Conservation (phyloP, 2,329 filamentous ascomycete genomes). For the Monosporascus sp. region DNA sequence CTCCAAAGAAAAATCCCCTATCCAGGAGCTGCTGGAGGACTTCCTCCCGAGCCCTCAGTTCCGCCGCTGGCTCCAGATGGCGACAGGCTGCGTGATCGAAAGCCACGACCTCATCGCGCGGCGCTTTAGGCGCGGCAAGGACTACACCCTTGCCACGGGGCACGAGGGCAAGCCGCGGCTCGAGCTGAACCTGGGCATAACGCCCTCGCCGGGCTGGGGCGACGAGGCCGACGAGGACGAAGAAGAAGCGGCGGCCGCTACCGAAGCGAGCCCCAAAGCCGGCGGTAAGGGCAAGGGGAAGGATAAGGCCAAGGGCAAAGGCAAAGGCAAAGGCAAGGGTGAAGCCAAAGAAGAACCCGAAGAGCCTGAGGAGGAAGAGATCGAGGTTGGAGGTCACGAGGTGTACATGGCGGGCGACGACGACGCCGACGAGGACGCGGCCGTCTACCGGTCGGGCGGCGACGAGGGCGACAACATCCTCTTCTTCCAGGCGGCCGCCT, state of each 20-base stretch:
- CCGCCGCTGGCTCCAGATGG: conserved; percentile 80
- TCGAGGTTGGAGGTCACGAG: conserved; percentile 69
- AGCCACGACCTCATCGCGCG: conserved; percentile 76
- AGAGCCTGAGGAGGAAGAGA: conserved; percentile 33
- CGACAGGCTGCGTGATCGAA: conserved; percentile 69
- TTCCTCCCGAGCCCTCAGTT: conserved; percentile 83
- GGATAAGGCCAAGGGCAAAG: conserved; percentile 25
- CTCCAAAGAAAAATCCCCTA: conserved; percentile 44
- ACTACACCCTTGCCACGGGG: conserved; percentile 89
- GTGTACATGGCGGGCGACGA: conserved; percentile 93
- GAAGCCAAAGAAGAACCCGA: conserved; percentile 21
- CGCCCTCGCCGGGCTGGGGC: conserved; percentile 81
- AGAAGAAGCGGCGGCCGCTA: conserved; percentile 40
- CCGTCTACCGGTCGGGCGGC: conserved; percentile 74
- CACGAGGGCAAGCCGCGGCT: conserved; percentile 74
- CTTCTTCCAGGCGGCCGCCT: conserved; percentile 60
- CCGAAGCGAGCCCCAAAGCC: conserved; percentile 27
- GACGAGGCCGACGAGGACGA: conserved; percentile 55
- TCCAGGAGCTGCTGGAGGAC: conserved; percentile 74
- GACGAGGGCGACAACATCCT: conserved; percentile 67
- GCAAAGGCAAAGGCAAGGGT: conserved; percentile 25
- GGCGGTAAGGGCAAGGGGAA: conserved; percentile 27
- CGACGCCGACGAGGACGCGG: conserved; percentile 67
- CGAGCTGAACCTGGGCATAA: conserved; percentile 83
- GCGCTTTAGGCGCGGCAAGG: conserved; percentile 77